These are phyloP conservation scores for Xylaria flabelliformis DNA, from an alignment of 495 filamentous ascomycete species.

Conservation along the genomic window DNA sequence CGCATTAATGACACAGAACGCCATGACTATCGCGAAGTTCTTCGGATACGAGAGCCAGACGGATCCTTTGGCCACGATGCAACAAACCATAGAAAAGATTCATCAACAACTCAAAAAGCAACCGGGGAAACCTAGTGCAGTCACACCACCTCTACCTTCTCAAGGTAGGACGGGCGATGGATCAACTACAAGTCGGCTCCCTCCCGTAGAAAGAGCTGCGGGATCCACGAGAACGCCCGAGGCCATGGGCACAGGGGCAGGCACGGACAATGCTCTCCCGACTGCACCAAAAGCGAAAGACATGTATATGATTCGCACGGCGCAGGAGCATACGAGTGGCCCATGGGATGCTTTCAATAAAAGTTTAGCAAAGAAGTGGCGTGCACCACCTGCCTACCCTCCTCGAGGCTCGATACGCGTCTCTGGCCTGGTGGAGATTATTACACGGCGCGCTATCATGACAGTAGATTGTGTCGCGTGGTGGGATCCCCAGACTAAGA, in stretches of 20 bases:
- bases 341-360: slow-evolving; percentile 61
- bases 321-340: slow-evolving; percentile 36
- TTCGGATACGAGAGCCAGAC: slow-evolving; percentile 42
- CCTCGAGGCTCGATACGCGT: slow-evolving; percentile 70
- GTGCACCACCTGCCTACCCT: slow-evolving; percentile 48
- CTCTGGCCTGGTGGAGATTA: slow-evolving; percentile 69
- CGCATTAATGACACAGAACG: slow-evolving; percentile 40
- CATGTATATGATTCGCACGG: slow-evolving; percentile 47
- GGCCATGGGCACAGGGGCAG: slow-evolving; percentile 38
- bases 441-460: slow-evolving; percentile 56
- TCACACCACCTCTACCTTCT: slow-evolving; percentile 27
- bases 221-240: slow-evolving; percentile 31
- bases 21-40: slow-evolving; percentile 34
- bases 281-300: slow-evolving; percentile 34
- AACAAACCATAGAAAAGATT: slow-evolving; percentile 38
- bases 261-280: slow-evolving; percentile 29
- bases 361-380: slow-evolving; percentile 57
- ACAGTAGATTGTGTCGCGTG: slow-evolving; percentile 38
- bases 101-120: slow-evolving; percentile 43
- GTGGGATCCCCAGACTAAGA: slow-evolving; percentile 40
- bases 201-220: slow-evolving; percentile 30
- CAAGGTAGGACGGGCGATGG: slow-evolving; percentile 29
- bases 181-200: slow-evolving; percentile 29
- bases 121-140: slow-evolving; percentile 26
- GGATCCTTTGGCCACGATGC: slow-evolving; percentile 23